Percentiles rank a stretch among this genome's conserved stretches.
Evolutionary conservation across 495 filamentous ascomycete species (phyloP).

Genomic region (Penicillium mononematosum): DNA sequence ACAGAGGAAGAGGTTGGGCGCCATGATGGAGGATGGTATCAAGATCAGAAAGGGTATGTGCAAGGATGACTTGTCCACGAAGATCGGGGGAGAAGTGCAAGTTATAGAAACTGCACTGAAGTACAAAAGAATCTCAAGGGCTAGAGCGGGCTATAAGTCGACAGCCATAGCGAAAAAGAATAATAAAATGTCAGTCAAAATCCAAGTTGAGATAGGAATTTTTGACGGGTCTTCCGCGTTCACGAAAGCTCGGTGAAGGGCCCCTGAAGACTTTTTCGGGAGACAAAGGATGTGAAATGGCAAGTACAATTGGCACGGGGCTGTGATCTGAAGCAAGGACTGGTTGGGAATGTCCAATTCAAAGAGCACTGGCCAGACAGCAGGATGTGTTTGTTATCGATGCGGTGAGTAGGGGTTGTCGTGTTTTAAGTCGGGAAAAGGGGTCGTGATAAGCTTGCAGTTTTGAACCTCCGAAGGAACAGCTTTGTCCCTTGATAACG

Average conservation of each 20-base stretch:
- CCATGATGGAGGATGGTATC: constrained; percentile 30
- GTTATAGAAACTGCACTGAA: constrained; percentile 25
- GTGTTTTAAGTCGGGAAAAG: constrained; percentile 9
- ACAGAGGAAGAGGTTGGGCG: constrained; percentile 49
- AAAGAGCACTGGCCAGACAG: constrained; percentile 9
- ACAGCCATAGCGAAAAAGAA: constrained; percentile 37
- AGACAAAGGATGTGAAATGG: constrained; percentile 16
- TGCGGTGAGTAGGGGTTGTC: constrained; percentile 27
- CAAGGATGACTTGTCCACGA: constrained; percentile 7
- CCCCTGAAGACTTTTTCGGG: constrained; percentile 9
- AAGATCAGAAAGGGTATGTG: neutral
- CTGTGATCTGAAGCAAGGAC: constrained; percentile 15
- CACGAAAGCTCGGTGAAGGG: constrained; percentile 26
- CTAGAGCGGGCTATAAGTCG: constrained; percentile 32
- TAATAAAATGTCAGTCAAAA: constrained; percentile 20
- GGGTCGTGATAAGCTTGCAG: constrained; percentile 30
- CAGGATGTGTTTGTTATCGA: constrained; percentile 23
- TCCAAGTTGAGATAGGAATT: constrained; percentile 23
- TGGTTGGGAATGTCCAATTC: constrained; percentile 17
- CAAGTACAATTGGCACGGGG: constrained; percentile 19
- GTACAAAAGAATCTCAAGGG: constrained; percentile 22
- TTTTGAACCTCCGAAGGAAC: constrained; percentile 4
- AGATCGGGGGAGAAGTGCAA: constrained; percentile 10
- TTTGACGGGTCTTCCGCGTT: constrained; percentile 28
- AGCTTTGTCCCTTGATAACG: constrained; percentile 6